Conservation (phyloP, 2,329 filamentous ascomycete species). For the Aspergillus hiratsukae region DNA sequence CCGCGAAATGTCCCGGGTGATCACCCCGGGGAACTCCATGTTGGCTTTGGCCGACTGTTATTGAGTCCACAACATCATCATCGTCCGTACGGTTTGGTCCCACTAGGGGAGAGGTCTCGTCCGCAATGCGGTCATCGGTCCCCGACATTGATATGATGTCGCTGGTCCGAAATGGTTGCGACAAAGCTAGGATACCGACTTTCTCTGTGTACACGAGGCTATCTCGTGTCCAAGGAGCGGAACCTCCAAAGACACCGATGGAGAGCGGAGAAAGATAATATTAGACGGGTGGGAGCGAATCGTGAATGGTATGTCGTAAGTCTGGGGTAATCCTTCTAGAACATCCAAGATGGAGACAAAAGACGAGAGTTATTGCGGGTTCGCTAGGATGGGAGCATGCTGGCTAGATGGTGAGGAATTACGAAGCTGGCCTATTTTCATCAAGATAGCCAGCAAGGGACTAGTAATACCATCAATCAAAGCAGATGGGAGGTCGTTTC, state of each 20-base stretch:
- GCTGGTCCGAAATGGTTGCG: background rate
- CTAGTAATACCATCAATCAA: background rate
- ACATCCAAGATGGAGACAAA: too few species aligned
- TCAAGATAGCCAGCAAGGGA: background rate
- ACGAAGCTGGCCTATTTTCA: background rate
- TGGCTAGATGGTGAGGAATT: background rate
- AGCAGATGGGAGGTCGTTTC: background rate
- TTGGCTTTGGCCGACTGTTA: constrained; percentile 12
- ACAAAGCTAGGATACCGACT: background rate
- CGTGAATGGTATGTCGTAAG: background rate
- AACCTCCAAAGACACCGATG: background rate
- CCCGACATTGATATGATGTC: constrained; percentile 10
- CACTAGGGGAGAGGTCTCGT: constrained; percentile 31
- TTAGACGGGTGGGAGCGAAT: background rate
- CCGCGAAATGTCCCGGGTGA: constrained; percentile 48
- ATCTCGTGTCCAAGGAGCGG: background rate
- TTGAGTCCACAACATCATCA: constrained; percentile 16
- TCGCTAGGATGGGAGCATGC: background rate
- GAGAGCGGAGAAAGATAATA: too few species aligned
- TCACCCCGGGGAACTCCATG: constrained; percentile 31
- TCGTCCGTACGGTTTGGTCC: constrained; percentile 13
- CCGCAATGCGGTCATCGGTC: constrained; percentile 12
- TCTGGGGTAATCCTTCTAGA: background rate
- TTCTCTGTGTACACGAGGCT: background rate
- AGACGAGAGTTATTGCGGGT: background rate